phyloP scores from a whole-genome alignment of 441 rosid species.

The Capsella rubella region DNA sequence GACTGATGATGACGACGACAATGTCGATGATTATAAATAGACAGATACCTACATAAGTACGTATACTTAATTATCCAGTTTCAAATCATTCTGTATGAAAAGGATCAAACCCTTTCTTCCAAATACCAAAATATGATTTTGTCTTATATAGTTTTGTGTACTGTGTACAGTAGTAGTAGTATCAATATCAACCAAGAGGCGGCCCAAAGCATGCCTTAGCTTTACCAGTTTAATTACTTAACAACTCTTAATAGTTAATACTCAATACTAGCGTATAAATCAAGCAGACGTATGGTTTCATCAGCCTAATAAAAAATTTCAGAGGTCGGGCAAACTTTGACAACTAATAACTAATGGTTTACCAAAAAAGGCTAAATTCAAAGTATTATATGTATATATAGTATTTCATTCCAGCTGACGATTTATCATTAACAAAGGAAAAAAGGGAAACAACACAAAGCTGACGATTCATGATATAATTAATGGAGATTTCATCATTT shows the following conservation, averaged over 20 bases:
- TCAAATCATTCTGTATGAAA: conserved; percentile 22
- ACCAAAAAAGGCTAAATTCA: conserved; percentile 18
- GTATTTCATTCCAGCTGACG: conserved; percentile 17
- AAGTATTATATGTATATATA: neutral
- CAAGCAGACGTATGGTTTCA: neutral
- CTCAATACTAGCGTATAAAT: neutral
- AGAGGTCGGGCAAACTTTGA: neutral
- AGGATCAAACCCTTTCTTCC: conserved; percentile 17
- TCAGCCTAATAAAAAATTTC: neutral
- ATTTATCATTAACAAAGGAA: conserved; percentile 2
- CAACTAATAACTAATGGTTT: conserved; percentile 1
- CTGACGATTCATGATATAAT: conserved; percentile 22
- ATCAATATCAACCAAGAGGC: conserved; percentile 26
- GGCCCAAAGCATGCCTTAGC: conserved; percentile 27
- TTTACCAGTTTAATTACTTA: neutral
- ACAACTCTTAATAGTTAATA: neutral
- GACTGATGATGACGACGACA: conserved; percentile 9
- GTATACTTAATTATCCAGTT: neutral
- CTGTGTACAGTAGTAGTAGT: neutral
- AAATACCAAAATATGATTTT: neutral
- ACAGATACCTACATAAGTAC: neutral
- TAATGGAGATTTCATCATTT: conserved; percentile 30
- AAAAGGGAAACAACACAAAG: neutral
- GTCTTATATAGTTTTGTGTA: neutral
- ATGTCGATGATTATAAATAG: conserved; percentile 8